Conservation (phyloP, 2,329 filamentous ascomycete genomes). For the Balansia obtecta region DNA sequence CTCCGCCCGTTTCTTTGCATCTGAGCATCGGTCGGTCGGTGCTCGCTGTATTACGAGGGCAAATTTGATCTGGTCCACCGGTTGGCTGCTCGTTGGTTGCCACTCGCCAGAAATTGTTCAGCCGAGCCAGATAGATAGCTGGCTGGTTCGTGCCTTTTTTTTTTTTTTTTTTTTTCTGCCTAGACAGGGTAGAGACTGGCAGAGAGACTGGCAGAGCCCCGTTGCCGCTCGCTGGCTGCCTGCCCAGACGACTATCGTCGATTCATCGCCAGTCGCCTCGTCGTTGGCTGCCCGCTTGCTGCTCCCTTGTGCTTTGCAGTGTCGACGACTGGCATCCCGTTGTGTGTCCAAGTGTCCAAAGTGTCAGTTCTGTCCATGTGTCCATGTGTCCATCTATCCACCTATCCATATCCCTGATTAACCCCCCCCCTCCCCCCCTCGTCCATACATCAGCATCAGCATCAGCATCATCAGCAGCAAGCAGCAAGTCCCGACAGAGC, state of each 20-base stretch:
- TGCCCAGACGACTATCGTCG: background rate
- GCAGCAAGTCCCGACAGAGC: too few relatives aligned
- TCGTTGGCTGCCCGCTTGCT: background rate
- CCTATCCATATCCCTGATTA: background rate
- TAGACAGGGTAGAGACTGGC: too few relatives aligned
- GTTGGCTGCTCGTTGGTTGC: constrained; percentile 4
- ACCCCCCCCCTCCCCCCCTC: background rate
- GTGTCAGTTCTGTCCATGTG: background rate
- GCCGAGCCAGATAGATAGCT: background rate
- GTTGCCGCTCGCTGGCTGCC: background rate
- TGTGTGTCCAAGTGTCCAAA: background rate
- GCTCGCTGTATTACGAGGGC: background rate
- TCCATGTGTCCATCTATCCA: background rate
- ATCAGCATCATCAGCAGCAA: too few relatives aligned
- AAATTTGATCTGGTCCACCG: constrained; percentile 1
- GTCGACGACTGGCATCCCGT: background rate
- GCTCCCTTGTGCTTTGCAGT: background rate
- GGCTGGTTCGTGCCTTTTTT: background rate
- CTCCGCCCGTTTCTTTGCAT: constrained; percentile 4
- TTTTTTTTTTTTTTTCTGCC: too few relatives aligned
- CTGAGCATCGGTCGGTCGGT: background rate
- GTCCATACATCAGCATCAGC: too few relatives aligned
- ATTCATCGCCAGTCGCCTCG: constrained; percentile 2
- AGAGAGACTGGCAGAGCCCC: too few relatives aligned
- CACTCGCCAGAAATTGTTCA: background rate